phyloP scores from a whole-genome alignment of 176 grass and related monocot species.

The Canna indica region DNA sequence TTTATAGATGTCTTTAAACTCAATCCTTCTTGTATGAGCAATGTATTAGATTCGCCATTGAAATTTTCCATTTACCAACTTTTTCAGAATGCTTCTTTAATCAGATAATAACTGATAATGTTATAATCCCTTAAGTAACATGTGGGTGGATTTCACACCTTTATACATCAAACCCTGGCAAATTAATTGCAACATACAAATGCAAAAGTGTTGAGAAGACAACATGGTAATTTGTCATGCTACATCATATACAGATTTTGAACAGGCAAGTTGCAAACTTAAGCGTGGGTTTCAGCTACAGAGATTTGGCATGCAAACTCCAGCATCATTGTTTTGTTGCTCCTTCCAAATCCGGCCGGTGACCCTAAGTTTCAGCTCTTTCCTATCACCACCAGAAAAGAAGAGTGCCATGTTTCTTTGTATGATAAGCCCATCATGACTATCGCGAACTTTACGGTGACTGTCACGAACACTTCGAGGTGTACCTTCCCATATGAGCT shows the following conservation, averaged over 20 bases:
- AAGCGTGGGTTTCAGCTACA: slow-evolving; percentile 1
- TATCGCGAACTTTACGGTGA: slow-evolving; percentile 25
- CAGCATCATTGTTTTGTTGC: slow-evolving; percentile 19
- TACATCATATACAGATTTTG: not conserved
- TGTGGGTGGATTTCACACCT: not conserved
- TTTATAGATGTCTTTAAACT: too few species aligned
- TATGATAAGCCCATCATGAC: slow-evolving; percentile 25
- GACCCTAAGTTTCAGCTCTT: slow-evolving; percentile 20
- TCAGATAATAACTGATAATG: too few species aligned
- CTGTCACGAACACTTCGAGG: slow-evolving; percentile 24
- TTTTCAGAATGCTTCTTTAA: too few species aligned
- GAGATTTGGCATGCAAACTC: slow-evolving; percentile 21
- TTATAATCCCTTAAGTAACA: too few species aligned
- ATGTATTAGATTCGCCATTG: too few species aligned
- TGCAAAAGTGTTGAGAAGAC: not conserved
- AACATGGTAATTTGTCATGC: not conserved
- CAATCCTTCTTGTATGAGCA: too few species aligned
- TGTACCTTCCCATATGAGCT: slow-evolving; percentile 23
- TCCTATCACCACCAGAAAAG: slow-evolving; percentile 19
- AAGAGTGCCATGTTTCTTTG: slow-evolving; percentile 28
- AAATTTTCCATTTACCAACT: too few species aligned
- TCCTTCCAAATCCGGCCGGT: slow-evolving; percentile 24
- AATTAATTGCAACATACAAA: not conserved
- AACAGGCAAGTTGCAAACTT: not conserved
- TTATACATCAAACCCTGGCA: not conserved